A percentile compares a stretch with the other conserved stretches of the same genome.
Conservation (phyloP, 371 early-diverging fungal genomes). For the Umbelopsis sp. region DNA sequence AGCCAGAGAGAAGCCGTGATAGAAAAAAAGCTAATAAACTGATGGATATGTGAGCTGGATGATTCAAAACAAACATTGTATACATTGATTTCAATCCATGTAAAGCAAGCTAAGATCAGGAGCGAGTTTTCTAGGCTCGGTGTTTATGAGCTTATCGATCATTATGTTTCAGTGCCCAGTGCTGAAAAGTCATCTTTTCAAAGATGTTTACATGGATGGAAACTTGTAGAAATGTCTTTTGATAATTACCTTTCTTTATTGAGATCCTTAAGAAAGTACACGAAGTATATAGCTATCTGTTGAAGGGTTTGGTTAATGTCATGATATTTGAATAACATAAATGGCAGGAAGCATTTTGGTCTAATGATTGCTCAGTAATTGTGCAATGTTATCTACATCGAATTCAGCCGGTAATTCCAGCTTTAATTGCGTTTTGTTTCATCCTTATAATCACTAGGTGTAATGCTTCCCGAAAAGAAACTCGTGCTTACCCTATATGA, state of each 20-base stretch:
- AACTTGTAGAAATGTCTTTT: no score
- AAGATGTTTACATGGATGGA: background rate
- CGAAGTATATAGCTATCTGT: background rate
- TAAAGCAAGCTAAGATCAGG: conserved; percentile 18
- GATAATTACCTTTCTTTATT: conserved; percentile 17
- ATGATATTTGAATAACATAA: background rate
- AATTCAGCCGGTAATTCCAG: conserved; percentile 53
- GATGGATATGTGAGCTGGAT: no score
- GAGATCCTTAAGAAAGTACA: no score
- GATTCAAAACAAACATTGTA: no score
- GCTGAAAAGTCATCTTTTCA: conserved; percentile 29
- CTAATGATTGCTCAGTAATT: conserved; percentile 29
- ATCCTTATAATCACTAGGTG: conserved; percentile 31
- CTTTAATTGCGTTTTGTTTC: conserved; percentile 46
- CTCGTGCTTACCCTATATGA: conserved; percentile 9
- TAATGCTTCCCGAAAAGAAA: conserved; percentile 16
- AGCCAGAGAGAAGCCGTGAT: no score
- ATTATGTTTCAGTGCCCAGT: conserved; percentile 49
- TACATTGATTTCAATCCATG: background rate
- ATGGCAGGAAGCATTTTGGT: conserved; percentile 13
- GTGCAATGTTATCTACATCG: conserved; percentile 51
- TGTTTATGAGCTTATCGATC: conserved; percentile 44
- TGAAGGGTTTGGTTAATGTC: conserved; percentile 32
- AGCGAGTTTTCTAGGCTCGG: conserved; percentile 45
- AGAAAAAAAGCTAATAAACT: no score